These are phyloP conservation scores for Fraxinus ornus DNA, from an alignment of 305 asterid genomes.

Conservation along the genomic window DNA sequence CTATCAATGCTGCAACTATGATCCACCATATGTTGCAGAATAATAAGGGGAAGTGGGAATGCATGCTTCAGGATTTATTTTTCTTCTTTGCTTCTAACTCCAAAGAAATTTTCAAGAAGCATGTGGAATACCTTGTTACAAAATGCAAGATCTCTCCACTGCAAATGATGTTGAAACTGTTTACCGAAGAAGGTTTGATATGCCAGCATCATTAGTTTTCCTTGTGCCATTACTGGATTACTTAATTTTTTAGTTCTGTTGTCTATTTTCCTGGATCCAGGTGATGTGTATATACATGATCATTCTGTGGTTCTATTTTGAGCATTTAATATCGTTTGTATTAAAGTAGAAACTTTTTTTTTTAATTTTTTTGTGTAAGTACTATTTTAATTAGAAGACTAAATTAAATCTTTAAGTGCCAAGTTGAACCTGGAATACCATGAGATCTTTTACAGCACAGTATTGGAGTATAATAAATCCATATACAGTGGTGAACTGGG, in stretches of 20 bases:
- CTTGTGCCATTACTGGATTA: not conserved
- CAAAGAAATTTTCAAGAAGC: constrained; percentile 52
- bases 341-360: not conserved
- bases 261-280: constrained; percentile 15
- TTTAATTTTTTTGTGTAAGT: not conserved
- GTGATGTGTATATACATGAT: constrained; percentile 7
- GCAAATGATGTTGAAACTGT: constrained; percentile 50
- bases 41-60: constrained; percentile 47
- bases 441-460: constrained; percentile 1
- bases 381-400: not conserved
- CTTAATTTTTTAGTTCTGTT: not conserved
- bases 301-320: not conserved
- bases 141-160: constrained; percentile 50
- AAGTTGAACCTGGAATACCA: constrained; percentile 5
- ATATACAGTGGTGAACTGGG: not conserved
- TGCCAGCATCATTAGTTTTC: not conserved
- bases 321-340: not conserved
- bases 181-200: constrained; percentile 69
- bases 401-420: not conserved
- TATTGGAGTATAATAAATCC: not conserved
- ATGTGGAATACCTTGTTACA: constrained; percentile 47
- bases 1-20: constrained; percentile 13
- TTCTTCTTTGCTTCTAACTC: constrained; percentile 61
- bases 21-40: constrained; percentile 46
- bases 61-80: constrained; percentile 61